phyloP scores from a whole-genome alignment of 176 grass and related monocot genomes.

The Rhynchospora tenuis region DNA sequence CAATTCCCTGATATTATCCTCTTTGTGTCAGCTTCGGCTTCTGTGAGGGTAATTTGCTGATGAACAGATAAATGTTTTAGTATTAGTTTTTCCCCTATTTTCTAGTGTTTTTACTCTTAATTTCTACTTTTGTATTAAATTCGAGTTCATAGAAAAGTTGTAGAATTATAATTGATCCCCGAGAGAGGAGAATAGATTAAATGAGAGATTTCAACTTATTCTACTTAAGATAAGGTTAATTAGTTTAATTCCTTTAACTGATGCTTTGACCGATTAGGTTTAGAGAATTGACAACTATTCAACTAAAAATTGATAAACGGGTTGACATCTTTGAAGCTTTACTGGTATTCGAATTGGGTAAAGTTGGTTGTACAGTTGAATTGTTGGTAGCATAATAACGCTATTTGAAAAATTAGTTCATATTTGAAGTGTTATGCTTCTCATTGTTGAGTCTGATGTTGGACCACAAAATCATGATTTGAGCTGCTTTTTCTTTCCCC shows the following conservation, averaged over 20 bases:
- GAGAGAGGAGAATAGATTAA: not conserved
- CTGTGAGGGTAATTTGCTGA: not conserved
- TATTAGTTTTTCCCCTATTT: not conserved
- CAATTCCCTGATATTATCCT: too few relatives aligned
- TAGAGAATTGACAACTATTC: not conserved
- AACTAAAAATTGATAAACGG: not conserved
- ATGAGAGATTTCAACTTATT: not conserved
- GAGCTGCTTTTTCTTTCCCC: constrained; percentile 1
- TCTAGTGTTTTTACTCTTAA: not conserved
- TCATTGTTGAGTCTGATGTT: constrained; percentile 4
- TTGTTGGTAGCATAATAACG: not conserved
- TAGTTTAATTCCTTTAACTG: not conserved
- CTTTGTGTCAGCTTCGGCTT: not conserved
- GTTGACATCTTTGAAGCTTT: not conserved
- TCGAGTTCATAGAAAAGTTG: not conserved
- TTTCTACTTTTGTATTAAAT: constrained; percentile 10
- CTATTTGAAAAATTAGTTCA: not conserved
- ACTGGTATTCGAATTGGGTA: not conserved
- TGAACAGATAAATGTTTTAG: not conserved
- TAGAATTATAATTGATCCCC: not conserved
- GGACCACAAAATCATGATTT: constrained; percentile 9
- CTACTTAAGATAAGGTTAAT: not conserved
- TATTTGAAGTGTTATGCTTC: not conserved
- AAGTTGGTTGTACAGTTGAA: not conserved
- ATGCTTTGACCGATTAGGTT: not conserved